A percentile compares a stretch with the other conserved stretches of the same genome.
Evolutionary conservation across 2,329 filamentous ascomycete species (phyloP).

Genomic region (Colletotrichum chrysophilum): DNA sequence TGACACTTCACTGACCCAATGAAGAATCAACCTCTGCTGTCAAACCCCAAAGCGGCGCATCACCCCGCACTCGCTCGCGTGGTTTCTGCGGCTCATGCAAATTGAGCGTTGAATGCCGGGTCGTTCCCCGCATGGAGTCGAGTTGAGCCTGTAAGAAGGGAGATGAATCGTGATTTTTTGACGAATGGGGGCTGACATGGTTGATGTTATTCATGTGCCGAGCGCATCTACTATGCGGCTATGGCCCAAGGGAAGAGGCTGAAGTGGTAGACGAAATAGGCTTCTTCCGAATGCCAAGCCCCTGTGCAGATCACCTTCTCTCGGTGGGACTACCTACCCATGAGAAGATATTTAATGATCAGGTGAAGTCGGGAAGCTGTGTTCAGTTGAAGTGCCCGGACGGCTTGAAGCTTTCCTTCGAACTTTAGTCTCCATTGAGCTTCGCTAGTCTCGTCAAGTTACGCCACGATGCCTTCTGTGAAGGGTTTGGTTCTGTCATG

Average conservation of each 20-base stretch:
- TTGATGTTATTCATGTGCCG: background rate
- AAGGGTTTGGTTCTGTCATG: background rate
- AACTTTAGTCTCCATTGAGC: background rate
- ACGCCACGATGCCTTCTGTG: slow-evolving; percentile 3
- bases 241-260: background rate
- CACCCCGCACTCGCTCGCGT: background rate
- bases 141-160: slow-evolving; percentile 5
- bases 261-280: background rate
- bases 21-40: background rate
- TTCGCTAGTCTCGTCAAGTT: background rate
- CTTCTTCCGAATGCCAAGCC: background rate
- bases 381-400: background rate
- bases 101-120: background rate
- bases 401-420: background rate
- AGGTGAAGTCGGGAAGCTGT: background rate
- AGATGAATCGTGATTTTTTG: background rate
- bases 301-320: background rate
- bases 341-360: background rate
- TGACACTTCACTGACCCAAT: background rate
- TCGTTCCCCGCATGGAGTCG: background rate
- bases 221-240: background rate
- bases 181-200: background rate
- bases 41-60: background rate
- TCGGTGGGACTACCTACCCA: background rate
- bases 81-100: background rate